Base-by-base conservation (phyloP, 2,329 filamentous ascomycete species). In the Fusarium miscanthi region DNA sequence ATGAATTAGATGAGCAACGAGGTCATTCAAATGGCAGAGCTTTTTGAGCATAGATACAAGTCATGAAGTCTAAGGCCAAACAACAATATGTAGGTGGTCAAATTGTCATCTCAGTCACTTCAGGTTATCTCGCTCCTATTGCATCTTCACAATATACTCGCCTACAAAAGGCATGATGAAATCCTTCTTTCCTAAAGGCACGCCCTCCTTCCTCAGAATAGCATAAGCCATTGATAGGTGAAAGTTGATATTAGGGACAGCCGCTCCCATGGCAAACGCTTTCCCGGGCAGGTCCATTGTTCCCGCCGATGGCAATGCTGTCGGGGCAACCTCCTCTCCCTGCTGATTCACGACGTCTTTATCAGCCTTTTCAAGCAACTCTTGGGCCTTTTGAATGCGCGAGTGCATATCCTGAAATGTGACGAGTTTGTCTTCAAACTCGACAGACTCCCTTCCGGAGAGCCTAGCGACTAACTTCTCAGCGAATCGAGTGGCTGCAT, bases 221-320 rank as follows among this genome's bases (percentile, higher is more conserved):
- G 79, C 83, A 80, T 92, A 91, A n/a, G 86, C 82, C 21, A 84
- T 89, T 11, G 80, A 84, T 8, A 87, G 72, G 76, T 92, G 90
- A 77, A 92, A 92, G 79, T 84, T 89, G 71, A 90, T 83, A 73
- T 91, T 90, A 14, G 89, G 88, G 31, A 89, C 68, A 5, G 82
- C 83, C 76, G 83, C 87, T 3, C 79, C 78, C 49, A 79, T 74
- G 11, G 87, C 76, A 74, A 88, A 90, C 1, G 81, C 79, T 51
- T 75, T 56, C 16, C 75, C 77, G 41, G 69, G 70, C 14, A 80
- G 59, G 14, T 73, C 66, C 69, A 73, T 74, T 23, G 65, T 57
- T 14, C 68, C 67, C 6, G 49, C 57, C 31, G 72, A 70, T 23
- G 74, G 76, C 31, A 80, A 41, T 23, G 23, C 54, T 14, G 77